Percentiles rank a stretch among this genome's conserved stretches.
Conservation (phyloP, 306 rosid genomes). For the Hippophae gyantsensis region DNA sequence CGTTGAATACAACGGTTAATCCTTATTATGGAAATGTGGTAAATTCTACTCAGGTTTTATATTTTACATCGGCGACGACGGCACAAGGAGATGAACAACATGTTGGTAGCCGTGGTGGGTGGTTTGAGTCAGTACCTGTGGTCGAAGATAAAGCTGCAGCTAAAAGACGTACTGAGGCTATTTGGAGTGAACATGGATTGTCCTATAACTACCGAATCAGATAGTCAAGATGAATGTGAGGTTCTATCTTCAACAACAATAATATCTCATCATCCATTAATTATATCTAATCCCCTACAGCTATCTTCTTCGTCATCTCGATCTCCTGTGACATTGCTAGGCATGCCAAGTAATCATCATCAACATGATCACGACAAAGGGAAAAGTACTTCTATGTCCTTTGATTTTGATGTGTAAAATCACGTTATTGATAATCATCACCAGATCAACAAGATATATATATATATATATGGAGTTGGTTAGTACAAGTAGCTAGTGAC, state of each 20-base stretch:
- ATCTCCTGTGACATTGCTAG: slow-evolving; percentile 18
- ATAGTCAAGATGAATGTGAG: slow-evolving; percentile 13
- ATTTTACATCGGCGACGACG: slow-evolving; percentile 9
- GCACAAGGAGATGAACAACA: too few species aligned
- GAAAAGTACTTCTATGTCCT: slow-evolving; percentile 23
- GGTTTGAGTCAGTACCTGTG: slow-evolving; percentile 29
- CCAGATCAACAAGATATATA: too few species aligned
- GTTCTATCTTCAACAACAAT: neutral
- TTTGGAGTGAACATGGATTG: slow-evolving; percentile 49
- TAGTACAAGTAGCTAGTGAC: too few species aligned
- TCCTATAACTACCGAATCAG: slow-evolving; percentile 19
- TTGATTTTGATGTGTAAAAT: slow-evolving; percentile 26
- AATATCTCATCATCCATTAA: too few species aligned
- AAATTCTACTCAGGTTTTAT: neutral
- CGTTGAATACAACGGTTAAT: too few species aligned
- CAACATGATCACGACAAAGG: slow-evolving; percentile 27
- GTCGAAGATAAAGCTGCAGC: slow-evolving; percentile 27
- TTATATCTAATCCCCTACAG: too few species aligned
- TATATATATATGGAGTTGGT: too few species aligned
- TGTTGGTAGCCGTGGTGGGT: too few species aligned
- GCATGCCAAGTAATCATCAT: slow-evolving; percentile 11
- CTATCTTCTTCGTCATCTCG: neutral
- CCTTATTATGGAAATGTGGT: slow-evolving; percentile 17
- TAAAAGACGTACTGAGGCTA: slow-evolving; percentile 35
- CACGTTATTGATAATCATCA: neutral